Evolutionary conservation across 2,329 filamentous ascomycete species (phyloP).

Genomic region (Stemphylium beticola): DNA sequence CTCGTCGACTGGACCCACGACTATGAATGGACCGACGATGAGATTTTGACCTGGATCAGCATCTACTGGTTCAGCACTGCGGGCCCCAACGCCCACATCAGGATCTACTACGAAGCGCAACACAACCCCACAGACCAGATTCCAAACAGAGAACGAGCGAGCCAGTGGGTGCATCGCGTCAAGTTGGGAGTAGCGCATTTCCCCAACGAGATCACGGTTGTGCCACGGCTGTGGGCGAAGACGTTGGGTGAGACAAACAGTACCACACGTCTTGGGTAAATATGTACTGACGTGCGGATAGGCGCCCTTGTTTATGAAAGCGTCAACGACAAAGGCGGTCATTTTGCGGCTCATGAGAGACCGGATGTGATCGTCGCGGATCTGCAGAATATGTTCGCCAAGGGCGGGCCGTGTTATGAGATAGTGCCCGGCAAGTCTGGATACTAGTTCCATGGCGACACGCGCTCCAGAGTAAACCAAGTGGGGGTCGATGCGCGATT

Average conservation of each 20-base stretch:
- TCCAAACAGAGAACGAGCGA: slow-evolving; percentile 43
- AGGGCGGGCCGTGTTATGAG: slow-evolving; percentile 45
- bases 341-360: slow-evolving; percentile 67
- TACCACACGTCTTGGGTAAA: not conserved
- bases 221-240: slow-evolving; percentile 63
- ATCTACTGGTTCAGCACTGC: slow-evolving; percentile 75
- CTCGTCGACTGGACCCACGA: slow-evolving; percentile 76
- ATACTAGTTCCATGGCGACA: slow-evolving; percentile 15
- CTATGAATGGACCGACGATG: slow-evolving; percentile 77
- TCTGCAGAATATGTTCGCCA: slow-evolving; percentile 64
- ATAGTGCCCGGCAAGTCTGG: slow-evolving; percentile 43
- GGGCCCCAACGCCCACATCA: slow-evolving; percentile 69
- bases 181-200: slow-evolving; percentile 63
- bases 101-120: slow-evolving; percentile 74
- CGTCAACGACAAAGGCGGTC: slow-evolving; percentile 60
- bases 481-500: not conserved
- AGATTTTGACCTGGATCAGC: slow-evolving; percentile 75
- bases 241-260: slow-evolving; percentile 57
- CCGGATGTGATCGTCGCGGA: slow-evolving; percentile 62
- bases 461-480: not conserved
- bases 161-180: slow-evolving; percentile 53
- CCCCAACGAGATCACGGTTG: slow-evolving; percentile 63
- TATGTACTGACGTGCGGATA: slow-evolving; percentile 9
- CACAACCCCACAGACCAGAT: slow-evolving; percentile 49
- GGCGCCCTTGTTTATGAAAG: slow-evolving; percentile 63